These are phyloP conservation scores for Cryptococcus sp. DNA, from an alignment of 1,284 basidiomycete species.

Conservation along the genomic window DNA sequence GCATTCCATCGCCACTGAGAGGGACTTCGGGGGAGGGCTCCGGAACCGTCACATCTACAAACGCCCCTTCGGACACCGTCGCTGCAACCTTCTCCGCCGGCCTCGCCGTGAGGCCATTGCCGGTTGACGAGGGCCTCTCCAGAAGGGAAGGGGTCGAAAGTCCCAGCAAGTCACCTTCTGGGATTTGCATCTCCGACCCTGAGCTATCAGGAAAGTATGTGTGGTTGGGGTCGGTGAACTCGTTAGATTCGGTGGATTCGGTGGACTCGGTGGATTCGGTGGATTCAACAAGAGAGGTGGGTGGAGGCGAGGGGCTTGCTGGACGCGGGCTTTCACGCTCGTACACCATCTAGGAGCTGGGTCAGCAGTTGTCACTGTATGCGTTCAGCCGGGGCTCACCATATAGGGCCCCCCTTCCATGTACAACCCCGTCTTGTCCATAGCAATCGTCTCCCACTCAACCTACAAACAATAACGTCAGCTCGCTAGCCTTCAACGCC, in stretches of 20 bases:
- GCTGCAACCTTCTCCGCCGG: no score
- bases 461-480: slow-evolving; percentile 14
- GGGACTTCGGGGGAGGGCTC: not conserved
- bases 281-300: no score
- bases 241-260: no score
- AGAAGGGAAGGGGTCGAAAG: not conserved
- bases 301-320: not conserved
- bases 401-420: slow-evolving; percentile 45
- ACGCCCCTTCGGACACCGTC: no score
- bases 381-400: slow-evolving; percentile 12
- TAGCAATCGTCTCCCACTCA: slow-evolving; percentile 27
- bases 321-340: slow-evolving; percentile 28
- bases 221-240: not conserved
- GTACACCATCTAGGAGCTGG: slow-evolving; percentile 21
- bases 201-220: not conserved
- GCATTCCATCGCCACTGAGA: not conserved
- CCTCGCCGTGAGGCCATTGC: not conserved
- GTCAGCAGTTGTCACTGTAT: not conserved
- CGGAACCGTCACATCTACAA: not conserved
- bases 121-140: not conserved
- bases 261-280: no score
- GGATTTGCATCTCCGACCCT: not conserved
- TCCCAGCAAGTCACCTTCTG: not conserved
- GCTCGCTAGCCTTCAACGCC: not conserved
- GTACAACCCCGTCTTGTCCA: slow-evolving; percentile 38